Conservation (phyloP, 768 basidiomycete species). For the Suillus lakei region DNA sequence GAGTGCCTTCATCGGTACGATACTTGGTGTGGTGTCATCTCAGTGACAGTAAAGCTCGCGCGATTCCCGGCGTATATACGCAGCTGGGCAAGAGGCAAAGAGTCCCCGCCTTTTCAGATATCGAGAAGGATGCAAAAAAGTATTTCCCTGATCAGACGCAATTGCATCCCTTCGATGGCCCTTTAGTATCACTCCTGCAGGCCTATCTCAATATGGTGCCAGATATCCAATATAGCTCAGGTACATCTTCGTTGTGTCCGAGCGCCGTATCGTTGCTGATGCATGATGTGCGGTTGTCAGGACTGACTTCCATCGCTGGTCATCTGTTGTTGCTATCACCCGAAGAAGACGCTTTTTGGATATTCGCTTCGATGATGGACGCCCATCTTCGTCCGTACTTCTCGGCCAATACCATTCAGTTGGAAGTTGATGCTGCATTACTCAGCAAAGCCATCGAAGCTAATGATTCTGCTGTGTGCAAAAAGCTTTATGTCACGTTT, state of each 20-base stretch:
- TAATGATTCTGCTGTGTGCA: slow-evolving; percentile 62
- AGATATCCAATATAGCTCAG: slow-evolving; percentile 70
- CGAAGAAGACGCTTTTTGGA: slow-evolving; percentile 92
- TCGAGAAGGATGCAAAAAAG: slow-evolving; percentile 60
- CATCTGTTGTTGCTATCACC: slow-evolving; percentile 76
- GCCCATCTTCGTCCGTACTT: slow-evolving; percentile 82
- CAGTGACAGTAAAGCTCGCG: slow-evolving; percentile 74
- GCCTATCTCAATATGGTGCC: slow-evolving; percentile 88
- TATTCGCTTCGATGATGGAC: slow-evolving; percentile 87
- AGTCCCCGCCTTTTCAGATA: slow-evolving; percentile 52
- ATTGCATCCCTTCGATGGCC: slow-evolving; percentile 58
- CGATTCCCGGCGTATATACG: slow-evolving; percentile 69
- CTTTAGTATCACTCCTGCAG: slow-evolving; percentile 62
- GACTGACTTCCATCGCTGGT: slow-evolving; percentile 71
- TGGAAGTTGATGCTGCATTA: slow-evolving; percentile 77
- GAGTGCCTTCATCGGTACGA: slow-evolving; percentile 81
- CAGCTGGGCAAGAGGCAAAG: slow-evolving; percentile 61
- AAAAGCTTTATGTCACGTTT: slow-evolving; percentile 69
- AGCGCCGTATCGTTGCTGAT: slow-evolving; percentile 5
- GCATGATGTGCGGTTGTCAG: slow-evolving; percentile 38
- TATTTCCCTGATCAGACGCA: slow-evolving; percentile 65
- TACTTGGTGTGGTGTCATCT: slow-evolving; percentile 86
- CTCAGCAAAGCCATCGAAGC: slow-evolving; percentile 73
- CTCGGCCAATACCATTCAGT: slow-evolving; percentile 57
- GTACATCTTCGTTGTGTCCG: slow-evolving; percentile 41